phyloP scores from a whole-genome alignment of 2,329 filamentous ascomycete genomes.

The Ophiosphaerella narmari region DNA sequence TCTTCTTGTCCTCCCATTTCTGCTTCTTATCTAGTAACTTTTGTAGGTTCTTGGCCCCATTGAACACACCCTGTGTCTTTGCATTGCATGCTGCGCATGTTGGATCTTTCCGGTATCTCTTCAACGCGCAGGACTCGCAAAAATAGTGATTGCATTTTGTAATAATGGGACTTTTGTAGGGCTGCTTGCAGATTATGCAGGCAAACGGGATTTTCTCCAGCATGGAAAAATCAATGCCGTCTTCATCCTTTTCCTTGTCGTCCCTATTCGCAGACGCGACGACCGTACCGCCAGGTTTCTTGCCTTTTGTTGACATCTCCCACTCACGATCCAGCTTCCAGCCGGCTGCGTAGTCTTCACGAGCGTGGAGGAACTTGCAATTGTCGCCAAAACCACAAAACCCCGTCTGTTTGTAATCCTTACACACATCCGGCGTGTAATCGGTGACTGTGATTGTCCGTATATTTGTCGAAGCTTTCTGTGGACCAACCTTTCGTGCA shows the following conservation, averaged over 20 bases:
- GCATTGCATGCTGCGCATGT: constrained; percentile 83
- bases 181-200: constrained; percentile 81
- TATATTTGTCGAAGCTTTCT: constrained; percentile 88
- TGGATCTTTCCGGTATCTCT: constrained; percentile 84
- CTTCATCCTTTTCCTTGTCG: constrained; percentile 48
- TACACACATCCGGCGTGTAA: constrained; percentile 91
- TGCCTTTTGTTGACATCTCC: constrained; percentile 76
- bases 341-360: constrained; percentile 83
- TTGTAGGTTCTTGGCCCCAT: constrained; percentile 80
- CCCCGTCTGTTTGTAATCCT: constrained; percentile 80
- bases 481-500: constrained; percentile 73
- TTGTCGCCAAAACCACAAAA: constrained; percentile 74
- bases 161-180: constrained; percentile 79
- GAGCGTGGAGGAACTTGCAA: constrained; percentile 79
- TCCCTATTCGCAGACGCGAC: constrained; percentile 64
- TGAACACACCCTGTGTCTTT: constrained; percentile 88
- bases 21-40: constrained; percentile 77
- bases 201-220: constrained; percentile 86
- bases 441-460: constrained; percentile 89
- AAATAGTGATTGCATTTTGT: constrained; percentile 97
- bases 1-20: constrained; percentile 63
- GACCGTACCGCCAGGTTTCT: constrained; percentile 56
- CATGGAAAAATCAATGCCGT: constrained; percentile 69
- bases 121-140: constrained; percentile 86
- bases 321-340: constrained; percentile 96